Evolutionary conservation across 139 green algal genomes (phyloP), one percentile per base, ranked within the genome.

Genomic region (Chlorella sp.): DNA sequence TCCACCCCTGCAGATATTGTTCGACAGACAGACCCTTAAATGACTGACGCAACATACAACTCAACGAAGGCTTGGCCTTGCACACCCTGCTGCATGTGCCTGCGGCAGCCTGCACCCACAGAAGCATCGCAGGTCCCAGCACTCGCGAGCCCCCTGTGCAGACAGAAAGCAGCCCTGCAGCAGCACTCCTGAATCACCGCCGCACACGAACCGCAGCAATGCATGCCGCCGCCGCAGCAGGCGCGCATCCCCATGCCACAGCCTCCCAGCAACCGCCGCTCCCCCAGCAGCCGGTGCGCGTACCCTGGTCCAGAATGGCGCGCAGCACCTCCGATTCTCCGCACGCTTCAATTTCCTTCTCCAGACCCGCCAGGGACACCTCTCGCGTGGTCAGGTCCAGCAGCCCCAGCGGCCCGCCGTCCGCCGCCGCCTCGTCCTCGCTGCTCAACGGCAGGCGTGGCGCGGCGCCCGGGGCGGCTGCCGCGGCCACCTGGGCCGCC

Each of bases 251-350:
- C 28, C 28, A 1, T 70, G 64, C 64, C 56, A 21, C 64, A 1
- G 1, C 21, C 26, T 16, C 3, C 26, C 0, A 26, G 23, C 26
- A 44, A 47, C n/a, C 73, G 6, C n/a, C 47, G 18, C 3, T 9
- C 7, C 34, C 44, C 44, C 44, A 51, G 44, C 44, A 51, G 44
- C 44, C 44, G 7, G 9, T n/a, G n/a, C n/a, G 44, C 55, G 9
- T 30, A 72, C 86, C 87, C 32, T 94, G 90, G 62, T 98, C 93
- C 28, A 97, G 88, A 60, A 98, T 96, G n/a, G 89, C 92, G 4
- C 85, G 86, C 80, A 98, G 93, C 13, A 97, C 86, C 17, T 97
- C 95, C 44, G 95, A 91, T 44, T 95, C 89, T n/a, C 87, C 81
- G 81, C 95, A 96, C 26, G 90, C 81, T 67, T 97, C 95, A 17